phyloP scores from a whole-genome alignment of 1,284 basidiomycete species.

The Boletus sp. region DNA sequence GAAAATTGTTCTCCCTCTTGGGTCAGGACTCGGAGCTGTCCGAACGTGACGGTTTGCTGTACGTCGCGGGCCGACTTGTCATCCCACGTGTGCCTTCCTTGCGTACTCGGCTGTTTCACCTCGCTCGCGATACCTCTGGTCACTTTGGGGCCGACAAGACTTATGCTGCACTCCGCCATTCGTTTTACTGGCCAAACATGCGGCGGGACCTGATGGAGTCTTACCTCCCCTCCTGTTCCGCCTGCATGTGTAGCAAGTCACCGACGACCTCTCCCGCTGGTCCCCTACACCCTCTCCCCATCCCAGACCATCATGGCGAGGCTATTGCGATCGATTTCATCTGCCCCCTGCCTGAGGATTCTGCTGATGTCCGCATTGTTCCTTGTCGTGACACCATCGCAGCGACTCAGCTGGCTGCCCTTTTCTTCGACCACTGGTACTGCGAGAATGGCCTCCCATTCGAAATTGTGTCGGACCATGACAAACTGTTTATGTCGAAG shows the following conservation, averaged over 20 bases:
- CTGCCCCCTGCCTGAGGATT: not conserved
- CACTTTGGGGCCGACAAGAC: not conserved
- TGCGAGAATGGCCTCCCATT: not conserved
- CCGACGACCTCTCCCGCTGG: not conserved
- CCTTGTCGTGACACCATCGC: not conserved
- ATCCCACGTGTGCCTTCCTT: not conserved
- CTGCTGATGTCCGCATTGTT: not conserved
- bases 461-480: not conserved
- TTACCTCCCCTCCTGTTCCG: not conserved
- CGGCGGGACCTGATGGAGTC: not conserved
- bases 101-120: no score
- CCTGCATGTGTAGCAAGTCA: not conserved
- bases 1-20: no score
- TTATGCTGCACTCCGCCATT: fast-evolving
- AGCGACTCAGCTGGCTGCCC: not conserved
- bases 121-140: not conserved
- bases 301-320: not conserved
- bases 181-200: not conserved
- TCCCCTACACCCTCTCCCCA: not conserved
- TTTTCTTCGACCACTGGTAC: constrained; percentile 4
- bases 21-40: no score
- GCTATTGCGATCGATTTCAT: not conserved
- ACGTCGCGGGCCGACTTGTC: not conserved
- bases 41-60: not conserved
- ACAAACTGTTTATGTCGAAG: not conserved